Evolutionary conservation across 2,329 filamentous ascomycete genomes (phyloP), one percentile per base, ranked within the genome.

Genomic region (Pochonia chlamydosporia): DNA sequence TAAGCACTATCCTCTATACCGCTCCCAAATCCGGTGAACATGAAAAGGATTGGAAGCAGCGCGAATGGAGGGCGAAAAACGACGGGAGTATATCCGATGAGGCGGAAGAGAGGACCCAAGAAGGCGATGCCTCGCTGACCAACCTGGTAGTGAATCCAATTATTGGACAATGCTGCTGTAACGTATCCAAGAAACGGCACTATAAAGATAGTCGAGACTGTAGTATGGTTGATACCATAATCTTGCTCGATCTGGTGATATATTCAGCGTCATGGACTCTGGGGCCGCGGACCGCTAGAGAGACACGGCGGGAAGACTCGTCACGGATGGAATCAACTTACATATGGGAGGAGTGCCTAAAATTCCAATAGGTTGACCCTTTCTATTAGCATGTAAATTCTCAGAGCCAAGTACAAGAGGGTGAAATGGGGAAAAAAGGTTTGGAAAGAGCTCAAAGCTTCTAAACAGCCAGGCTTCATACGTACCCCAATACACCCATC

Each of bases 1-100:
- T 77, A 82, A 3, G 69, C 76, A 49, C 70, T 74, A 54, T 81
- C 84, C 46, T 80, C 74, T 8, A 89, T 65, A 3, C 87, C 87
- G 59, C 85, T 89, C 1, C 86, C 86, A 42, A 87, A 82, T 2
- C 85, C 86, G 2, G 80, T 76, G 16, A 89, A 66, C 43, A 83
- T 74, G 58, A 85, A 81, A 23, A 82, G 72, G 13, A 87, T 64
- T 2, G 85, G 79, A 0, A 90, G 66, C 0, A 81, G 79, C 0
- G 83, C 78, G 56, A 82, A 89, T 0, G 84, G 83, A 1, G 85
- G 86, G 60, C 89, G 86, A 4, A 83, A 65, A 4, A 78, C 74
- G 47, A 87, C 74, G 24, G 84, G 70, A 21, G 85, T 63, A 57
- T 87, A 89, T 16, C 84, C 78, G 21, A 82, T 54, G 8, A 89